Base-by-base conservation (phyloP, 2,329 filamentous ascomycete genomes). In the Diplodia sapinea region DNA sequence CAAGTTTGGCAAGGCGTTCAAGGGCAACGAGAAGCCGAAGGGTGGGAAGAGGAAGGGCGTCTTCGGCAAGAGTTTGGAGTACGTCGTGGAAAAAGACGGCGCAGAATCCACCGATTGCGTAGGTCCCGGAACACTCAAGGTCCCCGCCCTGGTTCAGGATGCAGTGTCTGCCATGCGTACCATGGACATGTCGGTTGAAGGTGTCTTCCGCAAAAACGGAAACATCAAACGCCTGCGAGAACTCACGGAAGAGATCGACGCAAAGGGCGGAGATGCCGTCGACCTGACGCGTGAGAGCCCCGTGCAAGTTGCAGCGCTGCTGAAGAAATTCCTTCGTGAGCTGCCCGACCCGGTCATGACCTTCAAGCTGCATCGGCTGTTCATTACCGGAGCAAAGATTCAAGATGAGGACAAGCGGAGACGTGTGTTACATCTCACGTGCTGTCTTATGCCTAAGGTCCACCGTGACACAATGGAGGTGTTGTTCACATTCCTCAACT, bases 171-270 rank as follows among this genome's bases (percentile, higher is more conserved):
- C 94, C 13, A 97, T 99, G 92, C 89, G 94, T 73, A 95, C 94
- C 79, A 98, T 99, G 93, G 95, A 99, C 78, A 93, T 99, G 82
- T 98, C 94, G 1, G 93, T 99, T 1, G 95, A 99, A 79, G 95
- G 95, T 74, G 94, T 99, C 26, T 99, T 99, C 87, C 89, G 95
- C 73, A 99, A 99, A 85, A 99, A 98, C 74, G 95, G 95, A 73
- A 99, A 98, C 79, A 97, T 99, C 82, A 94, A 95, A 79, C 92
- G 94, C 72, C 85, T 97, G 54, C 92, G 91, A 72, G 94, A 97
- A 70, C 84, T 96, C 7, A 90, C 93, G 49, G 92, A 96, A 67
- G 85, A 89, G 73, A 93, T 99, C 71, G 95, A 99, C 78, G 88
- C 88, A 54, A 90, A 93, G 65, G 94, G 93, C 51, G 92, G 91